Evolutionary conservation across 2,329 filamentous ascomycete species (phyloP), one percentile per base, ranked within the genome.

Genomic region (Sarocladium kiliense): DNA sequence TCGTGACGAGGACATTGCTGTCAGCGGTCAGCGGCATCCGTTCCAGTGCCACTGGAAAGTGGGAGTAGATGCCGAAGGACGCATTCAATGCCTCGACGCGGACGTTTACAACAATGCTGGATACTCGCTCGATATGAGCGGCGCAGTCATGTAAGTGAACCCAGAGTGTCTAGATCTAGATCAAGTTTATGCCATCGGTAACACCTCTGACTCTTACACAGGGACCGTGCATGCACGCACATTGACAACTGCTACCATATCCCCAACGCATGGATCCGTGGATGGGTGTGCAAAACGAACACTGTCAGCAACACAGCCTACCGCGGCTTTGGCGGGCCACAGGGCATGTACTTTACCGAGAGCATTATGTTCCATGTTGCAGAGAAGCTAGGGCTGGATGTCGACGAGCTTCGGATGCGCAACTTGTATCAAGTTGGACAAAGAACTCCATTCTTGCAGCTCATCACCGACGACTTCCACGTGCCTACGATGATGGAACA

Each of bases 271-370:
- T 74, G 88, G 64, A 84, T 96, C 16, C 86, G 90, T 12, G 91
- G 91, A 12, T 82, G 88, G 37, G 73, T 93, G 36, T 92, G 88
- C 71, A 91, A 87, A 72, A 96, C 91, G 0, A 96, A 96, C 66
- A 96, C 91, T 0, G 89, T 96, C 66, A 93, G 88, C 1, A 96
- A 96, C 71, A 94, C 89, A 6, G 91, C 91, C 0, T 96, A 96
- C 79, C 86, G 91, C 60, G 91, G 91, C 0, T 96, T 96, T 63
- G 91, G 91, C 58, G 91, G 91, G 0, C 91, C 91, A 1, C 91
- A 96, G 67, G 91, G 91, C 55, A 83, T 96, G 74, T 96, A 95
- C 73, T 89, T 96, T 59, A 82, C 84, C 5, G 91, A 96, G 68
- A 83, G 78, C 3, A 92, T 86, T 70, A 89, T 96, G 77, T 82